Base-by-base conservation (phyloP, 495 filamentous ascomycete genomes). In the Aspergillus diversus region DNA sequence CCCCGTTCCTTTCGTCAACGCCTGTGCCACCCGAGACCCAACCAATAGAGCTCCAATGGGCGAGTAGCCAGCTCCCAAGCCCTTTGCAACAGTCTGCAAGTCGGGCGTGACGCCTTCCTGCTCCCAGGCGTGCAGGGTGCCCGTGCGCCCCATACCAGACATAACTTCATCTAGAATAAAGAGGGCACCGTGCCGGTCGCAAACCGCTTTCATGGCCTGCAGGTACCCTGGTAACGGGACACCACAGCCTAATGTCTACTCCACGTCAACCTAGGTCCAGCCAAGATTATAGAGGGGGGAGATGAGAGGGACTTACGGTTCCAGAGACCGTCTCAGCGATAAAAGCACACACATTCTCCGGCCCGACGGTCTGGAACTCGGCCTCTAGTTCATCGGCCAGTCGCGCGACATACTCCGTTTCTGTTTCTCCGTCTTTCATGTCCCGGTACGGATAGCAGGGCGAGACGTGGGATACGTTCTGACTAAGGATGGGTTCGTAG, bases 161-260 rank as follows among this genome's bases (percentile, higher is more conserved):
- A 92, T 91, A 27, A 90, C 85, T 60, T 92, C 89, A 60, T 92
- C 89, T 5, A 89, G 69, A 48, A 91, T 83, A 13, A 89, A 71
- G 15, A 91, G 74, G 0, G 83, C 84, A 5, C 85, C 87, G 58
- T 89, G 78, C 53, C 80, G 78, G n/a, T 83, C 71, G 69, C 88
- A 90, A 1, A 91, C 70, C 5, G 70, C 68, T 58, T 78, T 79
- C 71, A 90, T 80, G 12, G 82, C 84, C 55, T 77, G 71, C 56
- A 89, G 74, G 60, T 90, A 91, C 0, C 86, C 87, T 0, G 76
- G 70, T 5, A 86, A 75, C 1, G 84, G 70, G 2, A 86, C 80
- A 1, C 86, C 83, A 69, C 85, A 89, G 0, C 86, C 89, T 17
- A 88, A 49, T 0, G 73, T 74, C 73, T 76, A 37, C 33, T 5